These are phyloP conservation scores for Penicillium freii DNA, from an alignment of 2,329 filamentous ascomycete species.

Conservation along the genomic window DNA sequence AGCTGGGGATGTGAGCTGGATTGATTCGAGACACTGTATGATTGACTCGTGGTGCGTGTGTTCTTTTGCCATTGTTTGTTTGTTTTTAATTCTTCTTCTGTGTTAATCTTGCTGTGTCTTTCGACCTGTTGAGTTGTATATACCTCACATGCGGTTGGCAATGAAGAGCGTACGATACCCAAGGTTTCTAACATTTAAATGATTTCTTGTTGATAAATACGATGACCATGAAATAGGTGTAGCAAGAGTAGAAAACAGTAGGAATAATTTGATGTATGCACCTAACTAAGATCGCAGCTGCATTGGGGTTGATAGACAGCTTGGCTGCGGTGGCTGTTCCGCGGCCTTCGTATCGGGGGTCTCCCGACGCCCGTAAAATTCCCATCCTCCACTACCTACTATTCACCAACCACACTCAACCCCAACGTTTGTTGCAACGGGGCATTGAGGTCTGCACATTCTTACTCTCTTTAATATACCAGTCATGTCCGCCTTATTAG, in stretches of 20 bases:
- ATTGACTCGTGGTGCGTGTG: conserved; percentile 11
- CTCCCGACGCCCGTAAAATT: conserved; percentile 36
- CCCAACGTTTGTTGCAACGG: conserved; percentile 2
- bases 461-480: background rate
- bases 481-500: conserved; percentile 47
- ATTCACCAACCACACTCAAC: conserved; percentile 8
- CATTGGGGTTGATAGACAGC: background rate
- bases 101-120: conserved; percentile 25
- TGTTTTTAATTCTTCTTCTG: conserved; percentile 25
- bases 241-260: background rate
- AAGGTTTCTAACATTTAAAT: conserved; percentile 26
- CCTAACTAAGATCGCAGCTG: background rate
- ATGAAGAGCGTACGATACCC: conserved; percentile 42
- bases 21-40: conserved; percentile 10
- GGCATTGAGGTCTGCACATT: conserved; percentile 2
- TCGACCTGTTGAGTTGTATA: conserved; percentile 37
- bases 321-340: conserved; percentile 3
- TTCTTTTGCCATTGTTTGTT: conserved; percentile 20
- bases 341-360: conserved; percentile 25
- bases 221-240: background rate
- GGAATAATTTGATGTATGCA: background rate
- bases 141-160: conserved; percentile 38
- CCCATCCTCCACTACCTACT: conserved; percentile 17
- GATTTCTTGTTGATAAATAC: background rate
- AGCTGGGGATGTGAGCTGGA: conserved; percentile 11